Conservation (phyloP, 768 basidiomycete species). For the Lactarius hatsudake region DNA sequence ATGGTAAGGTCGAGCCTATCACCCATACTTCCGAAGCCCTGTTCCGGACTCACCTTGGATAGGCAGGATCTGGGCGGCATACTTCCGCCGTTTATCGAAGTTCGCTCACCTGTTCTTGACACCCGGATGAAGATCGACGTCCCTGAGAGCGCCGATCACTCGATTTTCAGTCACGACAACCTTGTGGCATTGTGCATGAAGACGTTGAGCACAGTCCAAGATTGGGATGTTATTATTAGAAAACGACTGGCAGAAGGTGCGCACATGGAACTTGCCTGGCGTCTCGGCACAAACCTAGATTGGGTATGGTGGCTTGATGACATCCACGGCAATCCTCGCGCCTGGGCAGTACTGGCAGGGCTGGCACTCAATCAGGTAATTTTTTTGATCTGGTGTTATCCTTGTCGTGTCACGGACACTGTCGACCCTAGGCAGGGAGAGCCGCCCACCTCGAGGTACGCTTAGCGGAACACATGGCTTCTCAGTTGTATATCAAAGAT, state of each 20-base stretch:
- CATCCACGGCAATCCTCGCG: constrained; percentile 55
- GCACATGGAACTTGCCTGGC: constrained; percentile 75
- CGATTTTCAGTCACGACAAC: constrained; percentile 57
- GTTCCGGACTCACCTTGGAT: constrained; percentile 1
- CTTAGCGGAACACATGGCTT: constrained; percentile 65
- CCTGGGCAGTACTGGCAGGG: constrained; percentile 76
- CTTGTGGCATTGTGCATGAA: constrained; percentile 61
- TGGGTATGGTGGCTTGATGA: constrained; percentile 83
- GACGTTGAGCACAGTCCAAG: constrained; percentile 51
- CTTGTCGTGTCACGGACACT: neutral
- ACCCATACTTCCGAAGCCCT: neutral
- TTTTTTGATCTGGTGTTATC: constrained; percentile 20
- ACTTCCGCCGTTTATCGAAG: constrained; percentile 66
- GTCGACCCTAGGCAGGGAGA: constrained; percentile 36
- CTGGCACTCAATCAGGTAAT: constrained; percentile 69
- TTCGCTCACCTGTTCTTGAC: constrained; percentile 65
- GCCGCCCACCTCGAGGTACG: constrained; percentile 70
- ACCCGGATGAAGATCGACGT: constrained; percentile 68
- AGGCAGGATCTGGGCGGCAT: constrained; percentile 74
- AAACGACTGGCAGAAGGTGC: constrained; percentile 53
- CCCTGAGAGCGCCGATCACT: constrained; percentile 38
- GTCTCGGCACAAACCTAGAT: constrained; percentile 67
- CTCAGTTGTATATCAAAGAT: constrained; percentile 41
- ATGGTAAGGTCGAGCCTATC: constrained; percentile 46
- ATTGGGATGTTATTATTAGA: constrained; percentile 63